A percentile compares a stretch with the other conserved stretches of the same genome.
Conservation (phyloP, 345 rosid species). For the Rhizophora mangle region DNA sequence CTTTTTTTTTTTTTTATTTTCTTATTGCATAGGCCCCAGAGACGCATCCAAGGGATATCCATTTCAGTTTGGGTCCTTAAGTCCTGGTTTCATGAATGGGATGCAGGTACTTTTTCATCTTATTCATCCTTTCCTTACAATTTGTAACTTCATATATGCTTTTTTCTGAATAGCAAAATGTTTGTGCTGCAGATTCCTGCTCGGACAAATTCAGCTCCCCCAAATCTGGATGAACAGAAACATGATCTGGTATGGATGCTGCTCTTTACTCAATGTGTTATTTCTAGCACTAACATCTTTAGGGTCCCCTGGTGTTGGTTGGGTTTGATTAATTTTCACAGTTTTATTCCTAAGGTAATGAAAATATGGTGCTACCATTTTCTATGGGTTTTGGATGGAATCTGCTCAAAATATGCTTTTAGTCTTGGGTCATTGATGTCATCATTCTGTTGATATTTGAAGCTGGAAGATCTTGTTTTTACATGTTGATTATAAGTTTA, state of each 20-base stretch:
- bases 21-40: slow-evolving; percentile 35
- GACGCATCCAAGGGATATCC: slow-evolving; percentile 64
- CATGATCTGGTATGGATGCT: slow-evolving; percentile 61
- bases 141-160: neutral
- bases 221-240: slow-evolving; percentile 96
- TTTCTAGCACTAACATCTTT: too few relatives aligned
- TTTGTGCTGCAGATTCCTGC: slow-evolving; percentile 69
- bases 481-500: neutral
- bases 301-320: too few relatives aligned
- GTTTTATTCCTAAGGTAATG: too few relatives aligned
- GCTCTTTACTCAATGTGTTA: neutral
- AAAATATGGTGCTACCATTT: too few relatives aligned
- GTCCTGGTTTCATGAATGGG: slow-evolving; percentile 74
- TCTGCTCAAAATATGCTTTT: too few relatives aligned
- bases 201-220: slow-evolving; percentile 96
- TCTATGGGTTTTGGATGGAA: too few relatives aligned
- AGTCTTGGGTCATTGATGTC: too few relatives aligned
- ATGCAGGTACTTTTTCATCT: slow-evolving; percentile 46
- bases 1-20: slow-evolving; percentile 8
- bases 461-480: neutral
- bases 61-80: slow-evolving; percentile 85
- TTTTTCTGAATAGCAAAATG: neutral
- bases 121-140: neutral
- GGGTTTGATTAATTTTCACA: too few relatives aligned
- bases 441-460: neutral